phyloP scores from a whole-genome alignment of 768 basidiomycete species.

The Tricholoma sp. region DNA sequence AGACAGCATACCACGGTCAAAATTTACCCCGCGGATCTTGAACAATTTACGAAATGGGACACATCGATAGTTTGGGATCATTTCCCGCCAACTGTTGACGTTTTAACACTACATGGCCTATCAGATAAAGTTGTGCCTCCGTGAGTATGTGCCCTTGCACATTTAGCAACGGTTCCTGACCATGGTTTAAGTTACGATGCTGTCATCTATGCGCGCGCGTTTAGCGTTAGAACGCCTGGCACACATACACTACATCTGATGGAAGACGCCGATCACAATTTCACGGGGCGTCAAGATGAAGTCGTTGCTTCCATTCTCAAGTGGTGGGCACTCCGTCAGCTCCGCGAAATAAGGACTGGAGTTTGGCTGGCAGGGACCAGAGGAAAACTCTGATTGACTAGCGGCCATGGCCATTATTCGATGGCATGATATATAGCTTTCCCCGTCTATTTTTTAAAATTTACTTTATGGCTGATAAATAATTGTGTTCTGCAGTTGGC shows the following conservation, averaged over 20 bases:
- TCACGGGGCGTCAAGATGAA: constrained; percentile 61
- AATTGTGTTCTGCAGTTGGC: too few relatives aligned
- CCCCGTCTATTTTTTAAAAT: too few relatives aligned
- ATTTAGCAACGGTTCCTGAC: background rate
- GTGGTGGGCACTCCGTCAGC: constrained; percentile 53
- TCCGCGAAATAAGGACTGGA: constrained; percentile 51
- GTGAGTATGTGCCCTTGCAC: constrained; percentile 34
- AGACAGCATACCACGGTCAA: constrained; percentile 47
- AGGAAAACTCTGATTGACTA: constrained; percentile 37
- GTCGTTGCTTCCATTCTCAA: constrained; percentile 62
- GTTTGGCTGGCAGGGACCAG: constrained; percentile 56
- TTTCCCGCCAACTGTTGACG: constrained; percentile 60
- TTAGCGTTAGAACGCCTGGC: constrained; percentile 53
- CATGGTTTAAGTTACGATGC: constrained; percentile 56
- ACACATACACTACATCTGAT: constrained; percentile 67
- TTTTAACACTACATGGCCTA: constrained; percentile 77
- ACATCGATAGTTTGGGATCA: constrained; percentile 60
- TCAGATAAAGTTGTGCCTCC: constrained; percentile 62
- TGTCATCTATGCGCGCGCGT: constrained; percentile 58
- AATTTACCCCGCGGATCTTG: constrained; percentile 55
- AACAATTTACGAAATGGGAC: constrained; percentile 60
- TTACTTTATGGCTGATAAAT: too few relatives aligned
- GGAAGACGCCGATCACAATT: constrained; percentile 79
- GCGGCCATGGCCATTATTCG: background rate
- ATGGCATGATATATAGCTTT: too few relatives aligned